Percentiles rank a stretch among this genome's conserved stretches.
Evolutionary conservation across 148 eudicot species (phyloP).

Genomic region (Rhododendron ferrugineum): DNA sequence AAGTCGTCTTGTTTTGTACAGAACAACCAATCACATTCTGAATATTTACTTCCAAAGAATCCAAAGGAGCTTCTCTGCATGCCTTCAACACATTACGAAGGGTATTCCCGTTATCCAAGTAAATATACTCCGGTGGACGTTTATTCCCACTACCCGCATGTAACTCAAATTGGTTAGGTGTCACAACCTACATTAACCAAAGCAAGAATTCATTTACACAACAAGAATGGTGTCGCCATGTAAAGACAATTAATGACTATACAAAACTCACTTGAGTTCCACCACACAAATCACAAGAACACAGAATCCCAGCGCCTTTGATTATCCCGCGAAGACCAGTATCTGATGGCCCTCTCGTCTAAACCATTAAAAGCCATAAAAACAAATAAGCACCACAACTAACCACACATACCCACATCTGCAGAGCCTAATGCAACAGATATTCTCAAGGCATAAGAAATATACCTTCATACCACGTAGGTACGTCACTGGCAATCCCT

Average conservation of each 20-base stretch:
- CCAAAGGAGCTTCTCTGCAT: constrained; percentile 41
- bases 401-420: not conserved
- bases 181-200: constrained; percentile 46
- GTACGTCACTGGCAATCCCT: constrained; percentile 57
- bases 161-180: constrained; percentile 61
- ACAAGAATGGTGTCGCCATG: not conserved
- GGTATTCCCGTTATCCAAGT: constrained; percentile 64
- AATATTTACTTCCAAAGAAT: constrained; percentile 35
- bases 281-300: constrained; percentile 52
- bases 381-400: not conserved
- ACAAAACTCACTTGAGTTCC: constrained; percentile 49
- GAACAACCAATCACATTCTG: constrained; percentile 31
- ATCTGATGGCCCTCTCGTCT: constrained; percentile 23
- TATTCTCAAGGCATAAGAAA: not conserved
- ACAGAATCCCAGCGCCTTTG: constrained; percentile 54
- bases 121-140: constrained; percentile 78
- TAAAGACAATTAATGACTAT: not conserved
- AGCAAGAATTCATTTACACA: not conserved
- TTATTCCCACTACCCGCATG: constrained; percentile 81
- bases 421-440: not conserved
- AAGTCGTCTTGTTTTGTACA: constrained; percentile 13
- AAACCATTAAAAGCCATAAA: not conserved
- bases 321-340: constrained; percentile 52
- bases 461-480: constrained; percentile 58
- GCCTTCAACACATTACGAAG: constrained; percentile 59